phyloP scores from a whole-genome alignment of 2,329 filamentous ascomycete species.

The Chlorencoelia australis region DNA sequence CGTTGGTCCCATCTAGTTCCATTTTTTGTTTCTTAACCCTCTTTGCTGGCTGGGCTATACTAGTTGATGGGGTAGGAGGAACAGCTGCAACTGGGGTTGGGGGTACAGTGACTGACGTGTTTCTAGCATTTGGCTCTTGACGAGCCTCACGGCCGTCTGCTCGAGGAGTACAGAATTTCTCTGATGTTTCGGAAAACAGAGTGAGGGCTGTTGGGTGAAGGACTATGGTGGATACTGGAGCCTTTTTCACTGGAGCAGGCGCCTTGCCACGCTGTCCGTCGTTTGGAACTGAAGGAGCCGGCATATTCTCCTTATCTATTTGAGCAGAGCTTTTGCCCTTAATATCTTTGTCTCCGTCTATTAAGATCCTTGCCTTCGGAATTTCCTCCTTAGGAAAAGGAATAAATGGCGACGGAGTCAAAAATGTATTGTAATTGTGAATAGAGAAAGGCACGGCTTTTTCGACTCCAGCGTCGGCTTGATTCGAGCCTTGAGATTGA shows the following conservation, averaged over 20 bases:
- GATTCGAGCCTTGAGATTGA: constrained; percentile 48
- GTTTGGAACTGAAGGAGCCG: constrained; percentile 38
- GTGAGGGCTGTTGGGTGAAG: constrained; percentile 75
- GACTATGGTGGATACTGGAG: constrained; percentile 66
- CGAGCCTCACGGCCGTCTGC: constrained; percentile 52
- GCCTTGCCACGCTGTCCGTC: constrained; percentile 36
- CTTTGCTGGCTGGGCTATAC: constrained; percentile 50
- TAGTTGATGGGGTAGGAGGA: constrained; percentile 50
- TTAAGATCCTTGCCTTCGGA: constrained; percentile 26
- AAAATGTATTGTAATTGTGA: constrained; percentile 82
- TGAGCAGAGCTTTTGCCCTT: constrained; percentile 28
- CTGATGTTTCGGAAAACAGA: constrained; percentile 62
- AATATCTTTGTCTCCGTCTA: constrained; percentile 21
- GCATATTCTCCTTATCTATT: constrained; percentile 50
- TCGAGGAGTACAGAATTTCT: constrained; percentile 37
- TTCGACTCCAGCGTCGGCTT: constrained; percentile 44
- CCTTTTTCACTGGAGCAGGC: constrained; percentile 38
- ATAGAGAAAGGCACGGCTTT: constrained; percentile 68
- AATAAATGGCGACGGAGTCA: constrained; percentile 80
- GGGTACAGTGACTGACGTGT: constrained; percentile 36
- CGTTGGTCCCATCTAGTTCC: constrained; percentile 65
- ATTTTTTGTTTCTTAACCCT: constrained; percentile 60
- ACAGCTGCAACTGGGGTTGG: constrained; percentile 57
- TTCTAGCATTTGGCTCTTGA: constrained; percentile 27
- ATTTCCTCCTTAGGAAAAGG: constrained; percentile 54